Percentiles rank a stretch among this genome's conserved stretches.
Evolutionary conservation across 2,329 filamentous ascomycete species (phyloP).

Genomic region (Penicillium occitanis): DNA sequence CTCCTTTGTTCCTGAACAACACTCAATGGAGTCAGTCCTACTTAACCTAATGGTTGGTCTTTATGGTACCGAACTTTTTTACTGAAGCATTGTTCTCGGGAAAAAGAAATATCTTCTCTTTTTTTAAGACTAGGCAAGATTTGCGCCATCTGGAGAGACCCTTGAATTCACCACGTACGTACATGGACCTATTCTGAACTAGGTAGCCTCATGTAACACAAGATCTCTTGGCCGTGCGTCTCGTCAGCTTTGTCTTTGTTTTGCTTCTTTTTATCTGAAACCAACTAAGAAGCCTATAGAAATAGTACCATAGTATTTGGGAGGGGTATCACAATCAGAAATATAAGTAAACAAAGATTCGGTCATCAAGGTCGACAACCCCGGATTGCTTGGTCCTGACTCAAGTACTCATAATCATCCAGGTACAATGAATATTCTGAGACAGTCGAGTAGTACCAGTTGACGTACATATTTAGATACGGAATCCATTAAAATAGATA

Average conservation of each 20-base stretch:
- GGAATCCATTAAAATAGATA: neutral
- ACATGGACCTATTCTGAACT: neutral
- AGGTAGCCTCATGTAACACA: constrained; percentile 2
- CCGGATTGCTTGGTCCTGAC: neutral
- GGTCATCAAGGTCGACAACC: neutral
- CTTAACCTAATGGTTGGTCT: neutral
- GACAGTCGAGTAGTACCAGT: neutral
- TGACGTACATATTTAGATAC: neutral
- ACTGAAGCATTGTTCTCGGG: neutral
- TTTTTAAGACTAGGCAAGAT: neutral
- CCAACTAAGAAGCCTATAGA: too few relatives aligned
- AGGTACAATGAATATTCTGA: neutral
- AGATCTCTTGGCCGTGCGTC: constrained; percentile 13
- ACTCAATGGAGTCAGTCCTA: neutral
- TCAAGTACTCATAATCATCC: neutral
- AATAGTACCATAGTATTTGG: neutral
- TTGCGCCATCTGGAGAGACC: neutral
- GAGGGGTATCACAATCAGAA: neutral
- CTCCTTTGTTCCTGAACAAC: neutral
- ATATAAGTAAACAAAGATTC: neutral
- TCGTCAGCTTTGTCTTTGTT: neutral
- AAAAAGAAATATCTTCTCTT: neutral
- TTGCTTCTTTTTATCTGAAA: neutral
- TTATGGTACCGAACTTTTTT: neutral
- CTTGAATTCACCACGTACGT: neutral